Percentiles rank a stretch among this genome's conserved stretches.
Evolutionary conservation across 495 filamentous ascomycete species (phyloP).

Genomic region (Penicillium pulvis): DNA sequence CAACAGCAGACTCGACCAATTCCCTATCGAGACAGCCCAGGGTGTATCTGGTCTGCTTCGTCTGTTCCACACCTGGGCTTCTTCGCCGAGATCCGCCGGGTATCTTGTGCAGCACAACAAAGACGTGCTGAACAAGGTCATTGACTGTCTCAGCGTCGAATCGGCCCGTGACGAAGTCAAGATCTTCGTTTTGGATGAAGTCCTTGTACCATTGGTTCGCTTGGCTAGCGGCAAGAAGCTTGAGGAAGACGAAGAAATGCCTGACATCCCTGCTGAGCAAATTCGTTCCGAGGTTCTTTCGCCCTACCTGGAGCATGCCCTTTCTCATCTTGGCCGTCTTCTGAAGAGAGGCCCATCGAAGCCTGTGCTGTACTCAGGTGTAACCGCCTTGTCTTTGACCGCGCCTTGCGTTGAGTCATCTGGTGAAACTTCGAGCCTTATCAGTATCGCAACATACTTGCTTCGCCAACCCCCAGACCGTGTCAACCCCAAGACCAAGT

Average conservation of each 20-base stretch:
- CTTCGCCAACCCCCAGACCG: slow-evolving; percentile 78
- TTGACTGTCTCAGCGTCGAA: slow-evolving; percentile 68
- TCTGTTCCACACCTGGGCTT: slow-evolving; percentile 79
- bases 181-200: slow-evolving; percentile 70
- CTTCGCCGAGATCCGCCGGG: slow-evolving; percentile 61
- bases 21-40: slow-evolving; percentile 86
- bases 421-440: slow-evolving; percentile 66
- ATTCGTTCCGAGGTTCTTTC: slow-evolving; percentile 66
- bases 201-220: slow-evolving; percentile 63
- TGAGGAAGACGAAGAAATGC: slow-evolving; percentile 51
- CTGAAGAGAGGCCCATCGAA: slow-evolving; percentile 71
- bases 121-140: slow-evolving; percentile 64
- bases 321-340: slow-evolving; percentile 66
- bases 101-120: slow-evolving; percentile 68
- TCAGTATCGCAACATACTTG: slow-evolving; percentile 76
- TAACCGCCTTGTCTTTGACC: slow-evolving; percentile 73
- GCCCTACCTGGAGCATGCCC: slow-evolving; percentile 67
- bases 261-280: slow-evolving; percentile 46
- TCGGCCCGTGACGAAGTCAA: slow-evolving; percentile 90
- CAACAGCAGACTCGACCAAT: slow-evolving; percentile 72
- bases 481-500: slow-evolving; percentile 82
- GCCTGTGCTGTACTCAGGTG: slow-evolving; percentile 73
- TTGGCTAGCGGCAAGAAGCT: slow-evolving; percentile 52
- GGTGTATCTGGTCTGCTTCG: slow-evolving; percentile 80
- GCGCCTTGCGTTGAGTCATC: slow-evolving; percentile 74